phyloP scores from a whole-genome alignment of 306 rosid genomes.

The Clitoria ternatea region DNA sequence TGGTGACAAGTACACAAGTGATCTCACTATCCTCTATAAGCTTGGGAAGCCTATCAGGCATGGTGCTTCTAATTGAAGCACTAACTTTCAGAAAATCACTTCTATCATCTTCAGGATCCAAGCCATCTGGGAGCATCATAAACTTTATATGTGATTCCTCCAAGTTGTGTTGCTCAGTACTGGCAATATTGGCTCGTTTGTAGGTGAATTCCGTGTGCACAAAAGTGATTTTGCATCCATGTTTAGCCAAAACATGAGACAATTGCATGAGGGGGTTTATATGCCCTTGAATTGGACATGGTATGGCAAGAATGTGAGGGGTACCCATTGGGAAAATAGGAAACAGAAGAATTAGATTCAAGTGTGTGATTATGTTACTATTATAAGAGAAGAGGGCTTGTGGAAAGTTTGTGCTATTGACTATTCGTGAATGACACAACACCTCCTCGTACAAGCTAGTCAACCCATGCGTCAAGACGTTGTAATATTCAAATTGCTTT shows the following conservation, averaged over 20 bases:
- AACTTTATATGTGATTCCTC: slow-evolving; percentile 3
- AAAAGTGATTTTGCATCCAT: slow-evolving; percentile 43
- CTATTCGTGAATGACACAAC: no score
- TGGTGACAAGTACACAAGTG: slow-evolving; percentile 31
- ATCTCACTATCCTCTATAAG: slow-evolving; percentile 32
- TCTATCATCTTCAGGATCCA: no score
- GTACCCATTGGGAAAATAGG: slow-evolving; percentile 21
- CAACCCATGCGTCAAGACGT: no score
- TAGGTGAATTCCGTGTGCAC: slow-evolving; percentile 22
- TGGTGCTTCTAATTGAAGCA: slow-evolving; percentile 4
- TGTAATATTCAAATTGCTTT: no score
- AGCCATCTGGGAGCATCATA: slow-evolving; percentile 37
- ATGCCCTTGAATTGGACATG: slow-evolving; percentile 39
- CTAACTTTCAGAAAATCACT: not conserved
- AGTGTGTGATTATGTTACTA: no score
- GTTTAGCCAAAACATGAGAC: slow-evolving; percentile 29
- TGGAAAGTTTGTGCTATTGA: no score
- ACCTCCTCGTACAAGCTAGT: no score
- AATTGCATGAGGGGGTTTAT: slow-evolving; percentile 39
- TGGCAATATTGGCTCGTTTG: not conserved
- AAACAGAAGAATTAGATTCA: no score
- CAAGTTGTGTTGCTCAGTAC: not conserved
- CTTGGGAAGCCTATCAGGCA: slow-evolving; percentile 33
- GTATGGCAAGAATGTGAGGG: slow-evolving; percentile 37
- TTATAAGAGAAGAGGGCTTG: no score